phyloP scores from a whole-genome alignment of 2,329 filamentous ascomycete genomes.

The Simplicillium aogashimaense region DNA sequence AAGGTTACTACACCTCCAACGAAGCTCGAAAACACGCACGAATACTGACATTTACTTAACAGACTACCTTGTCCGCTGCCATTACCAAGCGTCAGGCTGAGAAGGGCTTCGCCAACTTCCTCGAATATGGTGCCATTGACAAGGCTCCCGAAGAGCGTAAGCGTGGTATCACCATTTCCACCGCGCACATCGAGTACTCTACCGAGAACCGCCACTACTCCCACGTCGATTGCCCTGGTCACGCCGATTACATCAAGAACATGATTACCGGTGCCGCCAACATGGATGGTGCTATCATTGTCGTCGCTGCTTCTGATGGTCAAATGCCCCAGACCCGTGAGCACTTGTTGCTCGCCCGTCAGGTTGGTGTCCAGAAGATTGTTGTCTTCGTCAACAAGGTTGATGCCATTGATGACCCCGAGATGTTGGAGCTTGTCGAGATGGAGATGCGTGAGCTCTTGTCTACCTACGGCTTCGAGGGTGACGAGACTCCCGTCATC shows the following conservation, averaged over 20 bases:
- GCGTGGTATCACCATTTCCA: slow-evolving; percentile 99
- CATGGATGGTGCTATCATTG: slow-evolving; percentile 99
- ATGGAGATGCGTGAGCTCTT: slow-evolving; percentile 99
- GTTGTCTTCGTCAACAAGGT: slow-evolving; percentile 99
- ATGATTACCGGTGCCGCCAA: slow-evolving; percentile 99
- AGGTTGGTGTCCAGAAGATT: slow-evolving; percentile 96
- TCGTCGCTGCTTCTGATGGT: slow-evolving; percentile 94
- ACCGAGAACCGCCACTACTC: slow-evolving; percentile 95
- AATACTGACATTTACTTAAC: not conserved
- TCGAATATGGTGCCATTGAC: slow-evolving; percentile 97
- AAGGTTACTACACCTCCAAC: slow-evolving; percentile 52
- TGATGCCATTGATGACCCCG: slow-evolving; percentile 91
- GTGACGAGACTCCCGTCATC: slow-evolving; percentile 93
- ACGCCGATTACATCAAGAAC: slow-evolving; percentile 99
- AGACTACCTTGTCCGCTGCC: slow-evolving; percentile 97
- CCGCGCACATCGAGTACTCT: slow-evolving; percentile 96
- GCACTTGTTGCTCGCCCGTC: slow-evolving; percentile 92
- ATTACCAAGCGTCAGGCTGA: slow-evolving; percentile 97
- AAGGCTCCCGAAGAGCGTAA: slow-evolving; percentile 99
- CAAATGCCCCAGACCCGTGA: slow-evolving; percentile 99
- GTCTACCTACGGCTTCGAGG: slow-evolving; percentile 87
- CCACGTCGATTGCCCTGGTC: slow-evolving; percentile 98
- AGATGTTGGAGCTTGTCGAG: slow-evolving; percentile 99
- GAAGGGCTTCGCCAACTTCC: slow-evolving; percentile 87
- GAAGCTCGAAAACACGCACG: not conserved